A percentile compares a stretch with the other conserved stretches of the same genome.
Evolutionary conservation across 169 alveolate species (phyloP).

Genomic region (Plasmodium ovale): DNA sequence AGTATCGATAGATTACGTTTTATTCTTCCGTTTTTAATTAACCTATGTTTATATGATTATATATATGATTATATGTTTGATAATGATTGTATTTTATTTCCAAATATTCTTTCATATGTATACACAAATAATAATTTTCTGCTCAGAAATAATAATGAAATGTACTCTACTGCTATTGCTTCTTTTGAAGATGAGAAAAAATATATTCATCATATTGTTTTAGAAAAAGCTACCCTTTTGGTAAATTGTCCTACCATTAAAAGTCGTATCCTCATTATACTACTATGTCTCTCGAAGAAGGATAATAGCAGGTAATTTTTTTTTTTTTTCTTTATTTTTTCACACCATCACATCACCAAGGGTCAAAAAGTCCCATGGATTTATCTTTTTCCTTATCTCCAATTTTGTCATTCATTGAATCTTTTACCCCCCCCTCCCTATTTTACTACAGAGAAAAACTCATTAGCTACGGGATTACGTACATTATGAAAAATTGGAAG

Average conservation of each 20-base stretch:
- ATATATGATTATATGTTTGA: slow-evolving; percentile 17
- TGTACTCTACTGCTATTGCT: too few species aligned
- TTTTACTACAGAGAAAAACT: slow-evolving; percentile 26
- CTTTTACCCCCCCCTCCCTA: not conserved
- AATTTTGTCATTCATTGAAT: not conserved
- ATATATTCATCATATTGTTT: slow-evolving; percentile 1
- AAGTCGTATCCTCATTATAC: slow-evolving; percentile 20
- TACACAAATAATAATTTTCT: slow-evolving; percentile 6
- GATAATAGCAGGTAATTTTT: slow-evolving; percentile 6
- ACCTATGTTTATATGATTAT: slow-evolving; percentile 18
- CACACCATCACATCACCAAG: too few species aligned
- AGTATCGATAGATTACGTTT: slow-evolving; percentile 6
- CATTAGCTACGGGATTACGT: slow-evolving; percentile 11
- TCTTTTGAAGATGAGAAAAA: slow-evolving; percentile 5
- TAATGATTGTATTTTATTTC: slow-evolving; percentile 33
- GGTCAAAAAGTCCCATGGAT: too few species aligned
- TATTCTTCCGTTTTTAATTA: slow-evolving; percentile 23
- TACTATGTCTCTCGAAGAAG: not conserved
- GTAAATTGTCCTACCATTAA: slow-evolving; percentile 16
- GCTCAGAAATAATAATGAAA: too few species aligned
- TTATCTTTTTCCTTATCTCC: not conserved
- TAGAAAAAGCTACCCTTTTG: slow-evolving; percentile 16
- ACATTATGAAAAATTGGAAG: slow-evolving; percentile 33
- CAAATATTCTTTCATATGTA: slow-evolving; percentile 12
- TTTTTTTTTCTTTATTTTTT: not conserved